Percentiles rank a stretch among this genome's conserved stretches.
These are phyloP conservation scores for Colletotrichum lentis DNA, from an alignment of 2,329 filamentous ascomycete species.

Conservation along the genomic window DNA sequence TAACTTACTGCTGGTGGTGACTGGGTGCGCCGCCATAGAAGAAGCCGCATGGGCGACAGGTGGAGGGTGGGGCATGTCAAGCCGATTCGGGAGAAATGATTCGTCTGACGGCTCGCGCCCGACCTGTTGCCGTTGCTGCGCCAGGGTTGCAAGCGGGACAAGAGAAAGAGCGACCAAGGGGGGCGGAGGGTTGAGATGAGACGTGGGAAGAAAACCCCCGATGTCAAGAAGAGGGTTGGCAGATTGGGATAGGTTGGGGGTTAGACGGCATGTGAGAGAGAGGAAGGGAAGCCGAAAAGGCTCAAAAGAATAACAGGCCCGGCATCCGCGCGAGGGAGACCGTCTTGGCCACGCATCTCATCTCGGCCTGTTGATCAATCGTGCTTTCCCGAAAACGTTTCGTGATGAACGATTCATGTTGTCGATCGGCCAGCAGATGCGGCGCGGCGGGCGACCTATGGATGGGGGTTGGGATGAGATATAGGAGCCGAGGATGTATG, in stretches of 20 bases:
- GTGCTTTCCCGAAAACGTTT: conserved; percentile 24
- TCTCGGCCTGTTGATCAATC: too few species aligned
- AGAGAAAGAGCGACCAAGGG: conserved; percentile 13
- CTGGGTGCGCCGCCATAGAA: conserved; percentile 2
- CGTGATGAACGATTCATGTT: conserved; percentile 8
- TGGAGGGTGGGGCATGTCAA: conserved; percentile 25
- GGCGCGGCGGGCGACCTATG: background rate
- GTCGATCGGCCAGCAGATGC: background rate
- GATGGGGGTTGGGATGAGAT: conserved; percentile 21
- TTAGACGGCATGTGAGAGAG: conserved; percentile 1
- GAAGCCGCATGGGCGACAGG: conserved; percentile 23
- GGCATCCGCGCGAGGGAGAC: too few species aligned
- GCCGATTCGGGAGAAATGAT: conserved; percentile 17
- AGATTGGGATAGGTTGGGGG: background rate
- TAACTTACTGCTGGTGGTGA: background rate
- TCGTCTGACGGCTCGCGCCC: conserved; percentile 3
- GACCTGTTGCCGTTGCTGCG: conserved; percentile 17
- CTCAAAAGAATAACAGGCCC: background rate
- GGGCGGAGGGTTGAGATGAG: conserved; percentile 13
- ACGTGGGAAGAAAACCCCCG: conserved; percentile 5
- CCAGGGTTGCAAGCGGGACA: conserved; percentile 31
- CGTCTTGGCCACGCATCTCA: too few species aligned
- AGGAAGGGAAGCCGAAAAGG: conserved; percentile 3
- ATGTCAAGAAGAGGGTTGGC: conserved; percentile 4
- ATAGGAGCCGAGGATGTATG: background rate